phyloP scores from a whole-genome alignment of 257 asterid genomes.

The Solanum habrochaites region DNA sequence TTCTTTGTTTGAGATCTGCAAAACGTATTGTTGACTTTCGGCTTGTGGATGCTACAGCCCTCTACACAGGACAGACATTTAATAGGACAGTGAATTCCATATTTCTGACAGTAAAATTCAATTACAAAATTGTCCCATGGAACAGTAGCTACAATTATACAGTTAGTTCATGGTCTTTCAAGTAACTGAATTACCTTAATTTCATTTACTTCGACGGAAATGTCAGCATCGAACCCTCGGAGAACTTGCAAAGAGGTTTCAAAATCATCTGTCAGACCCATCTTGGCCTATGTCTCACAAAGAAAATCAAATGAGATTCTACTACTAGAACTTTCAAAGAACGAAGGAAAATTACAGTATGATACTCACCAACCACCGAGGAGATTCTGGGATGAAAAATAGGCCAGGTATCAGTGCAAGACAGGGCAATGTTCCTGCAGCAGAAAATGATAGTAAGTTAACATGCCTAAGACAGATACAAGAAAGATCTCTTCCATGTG shows the following conservation, averaged over 20 bases:
- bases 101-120: not conserved
- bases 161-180: not conserved
- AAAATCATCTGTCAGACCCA: constrained; percentile 90
- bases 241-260: constrained; percentile 94
- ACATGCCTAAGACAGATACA: not conserved
- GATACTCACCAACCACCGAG: constrained; percentile 95
- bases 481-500: not conserved
- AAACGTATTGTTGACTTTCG: constrained; percentile 69
- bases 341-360: not conserved
- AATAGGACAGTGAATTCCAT: not conserved
- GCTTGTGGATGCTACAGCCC: constrained; percentile 74
- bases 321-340: not conserved
- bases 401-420: constrained; percentile 28
- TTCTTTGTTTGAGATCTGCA: constrained; percentile 65
- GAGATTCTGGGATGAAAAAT: constrained; percentile 47
- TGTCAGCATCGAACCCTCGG: constrained; percentile 91
- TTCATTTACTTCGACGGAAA: constrained; percentile 69
- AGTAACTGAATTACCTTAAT: constrained; percentile 34
- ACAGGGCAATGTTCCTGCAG: constrained; percentile 7
- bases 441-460: not conserved
- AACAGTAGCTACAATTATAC: not conserved
- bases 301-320: constrained; percentile 7
- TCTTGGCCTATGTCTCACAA: constrained; percentile 56
- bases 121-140: not conserved
- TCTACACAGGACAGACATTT: constrained; percentile 27